Evolutionary conservation across 495 filamentous ascomycete genomes (phyloP).

Genomic region (Aspergillus homomorphus): DNA sequence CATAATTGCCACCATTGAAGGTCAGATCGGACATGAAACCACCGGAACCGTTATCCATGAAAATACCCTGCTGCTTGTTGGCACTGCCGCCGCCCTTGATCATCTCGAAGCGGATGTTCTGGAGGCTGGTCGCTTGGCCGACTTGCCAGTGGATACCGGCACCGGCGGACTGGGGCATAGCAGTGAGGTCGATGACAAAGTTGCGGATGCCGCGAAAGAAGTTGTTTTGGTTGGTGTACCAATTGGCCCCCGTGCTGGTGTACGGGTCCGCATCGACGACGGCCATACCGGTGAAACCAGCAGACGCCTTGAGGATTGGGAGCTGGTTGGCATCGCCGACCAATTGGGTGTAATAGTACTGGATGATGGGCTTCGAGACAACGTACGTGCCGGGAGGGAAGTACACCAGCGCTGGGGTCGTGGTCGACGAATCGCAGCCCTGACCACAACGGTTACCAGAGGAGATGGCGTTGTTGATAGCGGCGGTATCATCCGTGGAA

Average conservation of each 20-base stretch:
- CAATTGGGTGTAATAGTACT: constrained; percentile 79
- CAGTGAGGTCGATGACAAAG: constrained; percentile 82
- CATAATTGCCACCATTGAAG: constrained; percentile 84
- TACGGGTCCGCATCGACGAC: constrained; percentile 92
- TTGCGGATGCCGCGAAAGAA: constrained; percentile 97
- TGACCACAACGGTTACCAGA: constrained; percentile 72
- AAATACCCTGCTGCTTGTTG: constrained; percentile 85
- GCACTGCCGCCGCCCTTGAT: constrained; percentile 60
- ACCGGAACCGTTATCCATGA: constrained; percentile 94
- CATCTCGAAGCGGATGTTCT: constrained; percentile 93
- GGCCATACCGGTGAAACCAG: constrained; percentile 76
- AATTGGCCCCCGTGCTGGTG: constrained; percentile 55
- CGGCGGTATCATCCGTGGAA: constrained; percentile 75
- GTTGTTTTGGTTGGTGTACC: constrained; percentile 96
- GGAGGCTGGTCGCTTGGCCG: constrained; percentile 86
- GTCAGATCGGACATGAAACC: constrained; percentile 84
- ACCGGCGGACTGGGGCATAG: constrained; percentile 59
- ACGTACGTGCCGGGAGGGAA: constrained; percentile 78
- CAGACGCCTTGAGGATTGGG: constrained; percentile 74
- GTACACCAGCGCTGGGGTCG: constrained; percentile 70
- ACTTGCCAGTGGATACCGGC: constrained; percentile 98
- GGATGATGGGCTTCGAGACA: constrained; percentile 63
- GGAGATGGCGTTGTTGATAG: constrained; percentile 83
- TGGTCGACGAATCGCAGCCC: constrained; percentile 79
- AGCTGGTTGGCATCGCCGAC: constrained; percentile 67